Base-by-base conservation (phyloP, 2,329 filamentous ascomycete species). In the Albifimbria verrucaria region DNA sequence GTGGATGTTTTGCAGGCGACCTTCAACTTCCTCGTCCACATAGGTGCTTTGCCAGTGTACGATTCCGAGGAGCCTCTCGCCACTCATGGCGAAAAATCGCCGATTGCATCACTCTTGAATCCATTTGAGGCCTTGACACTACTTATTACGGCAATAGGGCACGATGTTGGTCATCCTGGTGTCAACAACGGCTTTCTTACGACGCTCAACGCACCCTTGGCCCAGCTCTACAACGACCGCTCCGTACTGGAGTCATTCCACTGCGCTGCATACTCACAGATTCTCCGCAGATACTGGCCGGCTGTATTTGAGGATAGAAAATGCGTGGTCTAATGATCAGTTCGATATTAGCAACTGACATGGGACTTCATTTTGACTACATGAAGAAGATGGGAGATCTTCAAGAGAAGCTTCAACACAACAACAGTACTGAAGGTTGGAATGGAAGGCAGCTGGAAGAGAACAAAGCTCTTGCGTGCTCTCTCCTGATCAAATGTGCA, bases 101-200 rank as follows among this genome's bases (percentile, higher is more conserved):
- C 88, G 1, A 82, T 96, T 46, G 89, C 89, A 3, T 76, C 80
- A 44, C 77, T 97, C 22, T 76, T 99, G n/a, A 81, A 82, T 48
- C 92, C 93, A 1, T 90, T 96, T 59, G 92, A 97, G 69, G 90
- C 89, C 5, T 78, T 99, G 50, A 93, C 92, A 0, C 80, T 99
- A 3, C 80, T 99, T 45, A 88, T 97, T 59, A 93, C 93, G 9
- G 94, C 94, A n/a, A 95, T 99, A 64, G 94, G 94, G 42, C 94
- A 99, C 62, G 94, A 99, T 68, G 94, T 97, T 39, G 94, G 94
- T 21, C 94, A 99, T 67, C 94, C 94, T 0, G 94, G 94, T 52
- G 94, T 99, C 64, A 99, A 97, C 75, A 99, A 99, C 68, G 92
- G 93, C 25, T 99, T 99, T 67, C 78, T 99, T 5, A 86, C 96